Percentiles rank a stretch among this genome's conserved stretches.
phyloP scores from a whole-genome alignment of 1,284 basidiomycete genomes.

The Polyporus tsugae region DNA sequence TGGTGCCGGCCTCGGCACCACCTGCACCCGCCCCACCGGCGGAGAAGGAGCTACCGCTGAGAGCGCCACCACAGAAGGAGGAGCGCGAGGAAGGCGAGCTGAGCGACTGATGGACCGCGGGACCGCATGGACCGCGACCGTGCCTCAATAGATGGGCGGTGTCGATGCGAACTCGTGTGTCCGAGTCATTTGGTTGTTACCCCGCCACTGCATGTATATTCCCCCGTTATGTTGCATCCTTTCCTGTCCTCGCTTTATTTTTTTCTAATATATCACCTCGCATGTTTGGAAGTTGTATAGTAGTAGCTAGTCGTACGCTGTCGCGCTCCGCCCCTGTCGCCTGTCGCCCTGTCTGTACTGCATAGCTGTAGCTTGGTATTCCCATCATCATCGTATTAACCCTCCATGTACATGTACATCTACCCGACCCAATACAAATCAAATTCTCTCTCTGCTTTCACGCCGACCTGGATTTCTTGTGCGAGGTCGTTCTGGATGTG shows the following conservation, averaged over 20 bases:
- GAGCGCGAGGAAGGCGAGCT: constrained; percentile 55
- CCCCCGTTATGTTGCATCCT: neutral
- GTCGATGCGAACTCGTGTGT: neutral
- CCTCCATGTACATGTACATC: neutral
- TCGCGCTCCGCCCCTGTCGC: constrained; percentile 16
- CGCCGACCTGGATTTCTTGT: too few species aligned
- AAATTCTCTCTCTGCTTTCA: neutral
- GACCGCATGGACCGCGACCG: constrained; percentile 9
- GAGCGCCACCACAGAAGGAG: constrained; percentile 33
- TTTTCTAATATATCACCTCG: constrained; percentile 1
- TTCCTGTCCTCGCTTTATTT: neutral
- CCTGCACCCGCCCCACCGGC: neutral
- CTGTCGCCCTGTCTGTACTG: constrained; percentile 22
- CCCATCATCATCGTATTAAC: neutral
- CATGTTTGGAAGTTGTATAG: constrained; percentile 23
- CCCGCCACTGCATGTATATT: constrained; percentile 1
- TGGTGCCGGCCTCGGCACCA: neutral
- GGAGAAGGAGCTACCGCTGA: neutral
- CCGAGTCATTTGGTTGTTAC: neutral
- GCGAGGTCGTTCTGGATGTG: neutral
- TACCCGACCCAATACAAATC: neutral
- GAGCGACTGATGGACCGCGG: constrained; percentile 45
- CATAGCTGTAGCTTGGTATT: constrained; percentile 33
- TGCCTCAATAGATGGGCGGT: constrained; percentile 2
- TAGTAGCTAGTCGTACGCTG: constrained; percentile 26